phyloP scores from a whole-genome alignment of 371 early-diverging fungal species.

The Rhizopus delemar region DNA sequence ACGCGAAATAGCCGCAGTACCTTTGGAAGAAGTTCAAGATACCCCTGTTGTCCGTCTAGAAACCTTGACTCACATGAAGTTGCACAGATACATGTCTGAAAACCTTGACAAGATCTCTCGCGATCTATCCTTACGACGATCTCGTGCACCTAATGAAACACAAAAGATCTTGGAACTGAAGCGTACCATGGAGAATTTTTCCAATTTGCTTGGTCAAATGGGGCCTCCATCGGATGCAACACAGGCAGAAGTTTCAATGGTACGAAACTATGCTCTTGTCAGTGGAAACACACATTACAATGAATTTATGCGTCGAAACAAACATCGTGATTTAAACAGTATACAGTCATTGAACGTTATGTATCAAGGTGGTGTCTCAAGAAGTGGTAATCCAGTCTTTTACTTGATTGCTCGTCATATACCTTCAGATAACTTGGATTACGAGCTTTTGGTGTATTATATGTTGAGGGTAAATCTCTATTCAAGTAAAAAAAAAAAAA shows the following conservation, averaged over 20 bases:
- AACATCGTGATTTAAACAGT: constrained; percentile 56
- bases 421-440: constrained; percentile 71
- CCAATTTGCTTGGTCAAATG: constrained; percentile 79
- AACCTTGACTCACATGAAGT: constrained; percentile 42
- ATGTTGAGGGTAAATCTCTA: constrained; percentile 57
- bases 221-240: constrained; percentile 74
- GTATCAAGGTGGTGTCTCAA: constrained; percentile 80
- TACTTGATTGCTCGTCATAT: constrained; percentile 77
- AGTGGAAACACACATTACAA: constrained; percentile 56
- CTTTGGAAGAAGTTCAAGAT: no score
- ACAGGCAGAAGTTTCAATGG: constrained; percentile 36
- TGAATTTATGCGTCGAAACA: constrained; percentile 77
- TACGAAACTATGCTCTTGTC: constrained; percentile 38
- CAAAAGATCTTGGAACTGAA: constrained; percentile 38
- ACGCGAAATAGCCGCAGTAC: constrained; percentile 44
- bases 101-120: constrained; percentile 42
- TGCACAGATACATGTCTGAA: constrained; percentile 44
- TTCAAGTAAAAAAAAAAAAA: constrained; percentile 37
- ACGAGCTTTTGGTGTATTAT: constrained; percentile 71
- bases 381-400: constrained; percentile 73
- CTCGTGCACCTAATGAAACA: constrained; percentile 18
- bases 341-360: constrained; percentile 65
- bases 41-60: constrained; percentile 33
- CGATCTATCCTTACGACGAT: constrained; percentile 28
- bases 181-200: constrained; percentile 68